Percentiles rank a stretch among this genome's conserved stretches.
These are phyloP conservation scores for Mangifera indica DNA, from an alignment of 345 rosid species.

Conservation along the genomic window DNA sequence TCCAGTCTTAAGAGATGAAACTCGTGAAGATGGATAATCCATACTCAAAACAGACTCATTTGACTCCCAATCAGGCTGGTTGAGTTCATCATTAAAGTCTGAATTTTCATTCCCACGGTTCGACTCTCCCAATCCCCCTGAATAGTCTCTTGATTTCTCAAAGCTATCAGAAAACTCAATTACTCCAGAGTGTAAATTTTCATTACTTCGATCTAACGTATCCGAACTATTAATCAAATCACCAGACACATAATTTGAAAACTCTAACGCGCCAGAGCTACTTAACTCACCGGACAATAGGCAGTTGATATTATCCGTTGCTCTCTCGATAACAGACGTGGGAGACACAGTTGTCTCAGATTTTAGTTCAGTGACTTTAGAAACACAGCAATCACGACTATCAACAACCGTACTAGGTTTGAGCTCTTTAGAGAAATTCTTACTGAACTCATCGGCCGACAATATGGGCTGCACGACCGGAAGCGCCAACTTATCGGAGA, in stretches of 20 bases:
- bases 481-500: slow-evolving; percentile 50
- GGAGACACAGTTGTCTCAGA: slow-evolving; percentile 66
- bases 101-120: slow-evolving; percentile 40
- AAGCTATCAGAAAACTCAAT: slow-evolving; percentile 59
- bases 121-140: slow-evolving; percentile 44
- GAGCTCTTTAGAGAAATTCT: slow-evolving; percentile 45
- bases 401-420: slow-evolving; percentile 34
- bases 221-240: slow-evolving; percentile 36
- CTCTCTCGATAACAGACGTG: slow-evolving; percentile 58
- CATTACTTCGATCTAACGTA: slow-evolving; percentile 25
- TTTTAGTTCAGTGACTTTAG: slow-evolving; percentile 28
- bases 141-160: slow-evolving; percentile 55
- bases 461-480: slow-evolving; percentile 86
- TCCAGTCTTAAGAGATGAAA: slow-evolving; percentile 54
- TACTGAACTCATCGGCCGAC: slow-evolving; percentile 42
- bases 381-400: slow-evolving; percentile 20
- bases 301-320: slow-evolving; percentile 36
- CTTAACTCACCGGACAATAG: slow-evolving; percentile 63
- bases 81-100: slow-evolving; percentile 51
- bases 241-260: slow-evolving; percentile 48
- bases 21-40: slow-evolving; percentile 87
- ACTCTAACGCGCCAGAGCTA: slow-evolving; percentile 49
- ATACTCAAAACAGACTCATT: slow-evolving; percentile 76
- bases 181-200: slow-evolving; percentile 40
- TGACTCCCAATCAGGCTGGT: slow-evolving; percentile 71